Evolutionary conservation across 116 monocot species (phyloP), one percentile per base, ranked within the genome.

Genomic region (Cymodocea nodosa): DNA sequence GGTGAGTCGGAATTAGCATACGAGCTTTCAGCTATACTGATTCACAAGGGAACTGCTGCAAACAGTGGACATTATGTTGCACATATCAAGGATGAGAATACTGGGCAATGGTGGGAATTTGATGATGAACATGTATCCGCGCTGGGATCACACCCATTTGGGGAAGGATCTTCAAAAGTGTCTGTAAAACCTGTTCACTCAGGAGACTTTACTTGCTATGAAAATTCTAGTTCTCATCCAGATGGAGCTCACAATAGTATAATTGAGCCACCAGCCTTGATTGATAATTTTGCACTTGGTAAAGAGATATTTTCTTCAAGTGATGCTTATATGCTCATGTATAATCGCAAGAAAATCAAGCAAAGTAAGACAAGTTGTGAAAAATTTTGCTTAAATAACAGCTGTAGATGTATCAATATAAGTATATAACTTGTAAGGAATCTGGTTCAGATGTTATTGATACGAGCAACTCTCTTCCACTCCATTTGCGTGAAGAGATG

Each of bases 301-400:
- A 76, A 77, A 56, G 83, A 92, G 60, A 82, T 79, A 48, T 98
- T 86, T 76, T 92, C 84, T 44, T 86, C 98, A 51, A 86, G 83
- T 71, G 98, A 98, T 98, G 87, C 88, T 44, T 98, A 98, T 63
- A 98, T 98, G 98, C 80, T 98, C 62, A 98, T 98, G 89, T 98
- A 89, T 72, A 77, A 51, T 69, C 66, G 70, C 76, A 78, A 67
- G 50, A 60, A 44, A 56, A 23, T 17, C n/a, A 71, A 80, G 22
- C 76, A 69, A 16, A 68, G 62, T 48, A 60, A 2, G 16, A 58
- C 35, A 35, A 39, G 50, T 19, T 65, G 63, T 17, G 67, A 35
- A 24, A 65, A 23, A 22, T 12, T 35, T 74, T 52, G 20, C 7
- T 12, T 23, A 60, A 51, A 54, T 51, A 48, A 56, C 55, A 23